Conservation (phyloP, 2,329 filamentous ascomycete genomes). For the Pseudogymnoascus sp. region DNA sequence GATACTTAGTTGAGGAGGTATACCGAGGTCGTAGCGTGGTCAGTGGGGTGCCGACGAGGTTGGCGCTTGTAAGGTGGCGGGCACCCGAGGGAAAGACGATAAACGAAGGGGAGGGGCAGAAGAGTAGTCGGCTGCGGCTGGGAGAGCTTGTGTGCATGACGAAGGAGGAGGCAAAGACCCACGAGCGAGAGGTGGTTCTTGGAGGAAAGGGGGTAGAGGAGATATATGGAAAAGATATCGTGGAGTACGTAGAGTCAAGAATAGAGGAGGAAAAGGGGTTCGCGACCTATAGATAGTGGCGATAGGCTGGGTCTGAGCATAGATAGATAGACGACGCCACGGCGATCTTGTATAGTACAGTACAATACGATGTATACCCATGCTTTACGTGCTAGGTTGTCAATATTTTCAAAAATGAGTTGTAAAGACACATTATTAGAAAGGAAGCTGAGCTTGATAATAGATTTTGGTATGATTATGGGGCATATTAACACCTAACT, state of each 20-base stretch:
- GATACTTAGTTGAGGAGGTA: conserved; percentile 84
- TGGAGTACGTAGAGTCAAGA: conserved; percentile 60
- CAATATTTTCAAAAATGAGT: background rate
- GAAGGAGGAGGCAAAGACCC: conserved; percentile 74
- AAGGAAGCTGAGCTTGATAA: no score
- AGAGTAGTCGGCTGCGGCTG: conserved; percentile 60
- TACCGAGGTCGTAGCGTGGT: conserved; percentile 76
- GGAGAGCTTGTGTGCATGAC: conserved; percentile 83
- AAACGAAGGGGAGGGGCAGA: conserved; percentile 67
- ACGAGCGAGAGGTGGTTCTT: conserved; percentile 73
- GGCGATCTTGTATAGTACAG: background rate
- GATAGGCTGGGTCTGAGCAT: background rate
- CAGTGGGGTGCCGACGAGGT: conserved; percentile 70
- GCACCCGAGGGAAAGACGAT: conserved; percentile 53
- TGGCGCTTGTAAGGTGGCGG: conserved; percentile 76
- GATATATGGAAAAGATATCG: conserved; percentile 62
- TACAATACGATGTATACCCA: background rate
- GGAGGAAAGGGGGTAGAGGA: conserved; percentile 61
- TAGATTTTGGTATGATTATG: no score
- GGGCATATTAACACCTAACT: no score
- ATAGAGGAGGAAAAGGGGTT: conserved; percentile 54
- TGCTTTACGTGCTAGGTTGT: background rate
- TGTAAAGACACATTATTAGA: background rate
- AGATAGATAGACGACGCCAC: background rate
- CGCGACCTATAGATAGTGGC: background rate